Evolutionary conservation across 805 yeast genomes (phyloP).

Genomic region (Yamadazyma akitaensis): DNA sequence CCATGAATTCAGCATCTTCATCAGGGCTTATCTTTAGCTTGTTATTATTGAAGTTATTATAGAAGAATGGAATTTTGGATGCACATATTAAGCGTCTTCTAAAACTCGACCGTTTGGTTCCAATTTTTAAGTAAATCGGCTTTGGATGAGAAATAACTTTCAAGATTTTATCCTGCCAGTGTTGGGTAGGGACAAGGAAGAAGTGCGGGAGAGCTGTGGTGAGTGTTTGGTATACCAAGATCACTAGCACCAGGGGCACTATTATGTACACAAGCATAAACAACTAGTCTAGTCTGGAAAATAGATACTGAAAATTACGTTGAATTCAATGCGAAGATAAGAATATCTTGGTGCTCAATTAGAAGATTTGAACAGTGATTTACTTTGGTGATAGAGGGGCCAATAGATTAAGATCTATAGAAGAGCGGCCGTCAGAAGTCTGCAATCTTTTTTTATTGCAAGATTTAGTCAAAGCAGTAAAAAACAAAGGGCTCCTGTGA

Average conservation of each 20-base stretch:
- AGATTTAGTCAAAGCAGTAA: too few relatives aligned
- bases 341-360: not conserved
- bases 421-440: too few relatives aligned
- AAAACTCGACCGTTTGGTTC: constrained; percentile 35
- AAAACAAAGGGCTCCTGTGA: too few relatives aligned
- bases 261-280: not conserved
- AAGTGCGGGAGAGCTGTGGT: constrained; percentile 27
- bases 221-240: constrained; percentile 2
- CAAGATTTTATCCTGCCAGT: constrained; percentile 35
- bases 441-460: too few relatives aligned
- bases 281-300: not conserved
- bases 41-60: constrained; percentile 36
- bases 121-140: constrained; percentile 35
- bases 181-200: constrained; percentile 36
- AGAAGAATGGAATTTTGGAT: constrained; percentile 33
- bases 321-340: not conserved
- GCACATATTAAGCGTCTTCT: constrained; percentile 38
- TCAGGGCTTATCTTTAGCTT: constrained; percentile 31
- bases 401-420: too few relatives aligned
- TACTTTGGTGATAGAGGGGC: too few relatives aligned
- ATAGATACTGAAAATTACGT: not conserved
- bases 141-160: constrained; percentile 30
- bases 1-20: constrained; percentile 27
- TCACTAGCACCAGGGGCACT: not conserved
- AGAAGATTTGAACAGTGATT: too few relatives aligned